A percentile compares a stretch with the other conserved stretches of the same genome.
Evolutionary conservation across 176 grass and related monocot genomes (phyloP).

Genomic region (Thinopyrum elongatum): DNA sequence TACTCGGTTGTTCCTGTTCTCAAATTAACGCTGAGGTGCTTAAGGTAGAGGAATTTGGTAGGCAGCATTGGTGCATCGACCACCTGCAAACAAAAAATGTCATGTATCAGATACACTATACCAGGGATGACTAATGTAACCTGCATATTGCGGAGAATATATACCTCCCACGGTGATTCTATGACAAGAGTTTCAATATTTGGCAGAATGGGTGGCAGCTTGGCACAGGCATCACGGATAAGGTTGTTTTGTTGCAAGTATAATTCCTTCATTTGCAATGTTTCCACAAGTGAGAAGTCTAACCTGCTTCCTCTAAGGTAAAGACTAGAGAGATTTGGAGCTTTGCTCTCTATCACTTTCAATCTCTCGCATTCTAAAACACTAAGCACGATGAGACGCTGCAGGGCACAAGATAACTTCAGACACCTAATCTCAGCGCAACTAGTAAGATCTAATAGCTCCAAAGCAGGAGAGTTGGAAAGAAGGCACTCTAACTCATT

Average conservation of each 20-base stretch:
- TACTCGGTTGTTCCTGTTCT: background rate
- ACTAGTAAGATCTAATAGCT: background rate
- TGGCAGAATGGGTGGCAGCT: slow-evolving; percentile 9
- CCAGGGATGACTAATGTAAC: background rate
- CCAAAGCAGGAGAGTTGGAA: slow-evolving; percentile 6
- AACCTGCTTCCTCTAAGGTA: background rate
- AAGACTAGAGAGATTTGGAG: slow-evolving; percentile 6
- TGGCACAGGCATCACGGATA: background rate
- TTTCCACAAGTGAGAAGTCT: background rate
- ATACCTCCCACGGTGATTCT: background rate
- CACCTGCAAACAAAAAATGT: background rate
- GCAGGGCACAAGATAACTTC: background rate
- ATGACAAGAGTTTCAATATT: slow-evolving; percentile 6
- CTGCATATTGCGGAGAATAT: background rate
- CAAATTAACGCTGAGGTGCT: background rate
- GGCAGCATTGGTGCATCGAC: background rate
- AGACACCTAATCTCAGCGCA: background rate
- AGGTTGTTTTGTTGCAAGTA: background rate
- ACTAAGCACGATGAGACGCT: background rate
- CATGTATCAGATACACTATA: background rate
- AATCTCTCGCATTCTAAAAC: background rate
- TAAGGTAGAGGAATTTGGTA: slow-evolving; percentile 14
- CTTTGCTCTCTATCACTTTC: slow-evolving; percentile 16
- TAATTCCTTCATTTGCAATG: background rate
- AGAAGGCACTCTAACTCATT: background rate